These are phyloP conservation scores for Penicillium bialowiezense DNA, from an alignment of 495 filamentous ascomycete species.

Conservation along the genomic window DNA sequence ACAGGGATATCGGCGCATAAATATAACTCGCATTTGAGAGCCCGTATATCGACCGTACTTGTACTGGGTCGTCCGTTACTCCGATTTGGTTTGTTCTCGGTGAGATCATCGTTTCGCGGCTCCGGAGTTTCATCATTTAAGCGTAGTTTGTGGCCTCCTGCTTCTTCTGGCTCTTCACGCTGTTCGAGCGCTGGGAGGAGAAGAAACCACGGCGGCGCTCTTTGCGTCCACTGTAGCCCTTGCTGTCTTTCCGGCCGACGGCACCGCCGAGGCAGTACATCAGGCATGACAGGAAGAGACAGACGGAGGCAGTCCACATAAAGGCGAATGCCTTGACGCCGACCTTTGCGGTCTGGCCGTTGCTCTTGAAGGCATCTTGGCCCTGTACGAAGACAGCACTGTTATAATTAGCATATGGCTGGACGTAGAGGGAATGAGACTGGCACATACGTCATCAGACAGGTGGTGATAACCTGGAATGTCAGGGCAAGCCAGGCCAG, in stretches of 20 bases:
- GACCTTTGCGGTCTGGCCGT: constrained; percentile 56
- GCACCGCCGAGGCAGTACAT: constrained; percentile 61
- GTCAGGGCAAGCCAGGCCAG: constrained; percentile 53
- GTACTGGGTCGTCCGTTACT: background rate
- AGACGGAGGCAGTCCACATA: constrained; percentile 76
- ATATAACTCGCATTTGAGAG: constrained; percentile 9
- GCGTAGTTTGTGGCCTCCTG: constrained; percentile 18
- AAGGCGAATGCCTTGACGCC: constrained; percentile 79
- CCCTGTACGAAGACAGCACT: constrained; percentile 75
- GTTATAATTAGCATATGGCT: constrained; percentile 16
- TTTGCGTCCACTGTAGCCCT: constrained; percentile 41
- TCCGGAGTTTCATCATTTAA: too few relatives aligned
- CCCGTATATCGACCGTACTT: background rate
- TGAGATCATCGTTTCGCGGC: background rate
- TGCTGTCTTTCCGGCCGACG: constrained; percentile 30
- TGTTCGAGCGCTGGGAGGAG: constrained; percentile 34
- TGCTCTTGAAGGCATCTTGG: constrained; percentile 64
- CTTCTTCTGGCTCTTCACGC: constrained; percentile 38
- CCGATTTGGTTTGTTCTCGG: constrained; percentile 1
- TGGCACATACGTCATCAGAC: constrained; percentile 67
- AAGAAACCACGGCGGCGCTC: constrained; percentile 45
- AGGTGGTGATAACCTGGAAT: constrained; percentile 61
- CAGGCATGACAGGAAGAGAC: constrained; percentile 66
- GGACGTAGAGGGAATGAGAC: background rate
- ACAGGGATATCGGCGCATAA: constrained; percentile 15